phyloP scores from a whole-genome alignment of 1,284 basidiomycete species.

The Ustilago shanxiensis region DNA sequence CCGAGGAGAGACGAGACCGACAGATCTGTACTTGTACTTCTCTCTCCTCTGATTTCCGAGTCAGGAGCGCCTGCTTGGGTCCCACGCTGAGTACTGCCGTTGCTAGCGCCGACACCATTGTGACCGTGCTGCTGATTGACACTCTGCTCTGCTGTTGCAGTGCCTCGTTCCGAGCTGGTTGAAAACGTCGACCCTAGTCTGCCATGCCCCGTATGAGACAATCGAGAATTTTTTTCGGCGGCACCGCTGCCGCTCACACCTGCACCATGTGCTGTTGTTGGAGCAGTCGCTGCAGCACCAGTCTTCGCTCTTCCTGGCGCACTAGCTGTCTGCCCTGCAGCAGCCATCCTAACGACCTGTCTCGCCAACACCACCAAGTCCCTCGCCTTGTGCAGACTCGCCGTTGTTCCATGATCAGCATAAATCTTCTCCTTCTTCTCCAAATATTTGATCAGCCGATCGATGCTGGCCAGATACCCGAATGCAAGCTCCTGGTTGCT shows the following conservation, averaged over 20 bases:
- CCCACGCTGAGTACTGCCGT: neutral
- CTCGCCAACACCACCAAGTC: conserved; percentile 45
- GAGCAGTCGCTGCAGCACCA: conserved; percentile 13
- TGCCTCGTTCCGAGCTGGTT: conserved; percentile 43
- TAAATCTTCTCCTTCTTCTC: conserved; percentile 50
- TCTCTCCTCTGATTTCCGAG: conserved; percentile 10
- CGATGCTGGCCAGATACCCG: conserved; percentile 42
- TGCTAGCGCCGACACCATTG: neutral
- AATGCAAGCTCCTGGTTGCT: conserved; percentile 48
- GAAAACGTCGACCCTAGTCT: conserved; percentile 34
- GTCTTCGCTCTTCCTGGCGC: conserved; percentile 19
- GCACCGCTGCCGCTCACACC: neutral
- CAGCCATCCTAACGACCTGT: conserved; percentile 45
- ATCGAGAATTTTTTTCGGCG: conserved; percentile 4
- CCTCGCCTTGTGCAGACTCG: conserved; percentile 46
- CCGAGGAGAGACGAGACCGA: conserved; percentile 28
- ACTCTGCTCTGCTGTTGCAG: conserved; percentile 17
- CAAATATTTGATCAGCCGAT: conserved; percentile 49
- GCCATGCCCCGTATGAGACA: conserved; percentile 9
- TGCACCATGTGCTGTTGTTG: neutral
- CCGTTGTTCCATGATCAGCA: conserved; percentile 46
- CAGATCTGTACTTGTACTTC: conserved; percentile 19
- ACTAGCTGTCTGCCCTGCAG: conserved; percentile 32
- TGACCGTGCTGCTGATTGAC: neutral
- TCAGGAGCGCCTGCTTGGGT: neutral